A percentile compares a stretch with the other conserved stretches of the same genome.
Conservation (phyloP, 257 asterid species). For the Lycium barbarum region DNA sequence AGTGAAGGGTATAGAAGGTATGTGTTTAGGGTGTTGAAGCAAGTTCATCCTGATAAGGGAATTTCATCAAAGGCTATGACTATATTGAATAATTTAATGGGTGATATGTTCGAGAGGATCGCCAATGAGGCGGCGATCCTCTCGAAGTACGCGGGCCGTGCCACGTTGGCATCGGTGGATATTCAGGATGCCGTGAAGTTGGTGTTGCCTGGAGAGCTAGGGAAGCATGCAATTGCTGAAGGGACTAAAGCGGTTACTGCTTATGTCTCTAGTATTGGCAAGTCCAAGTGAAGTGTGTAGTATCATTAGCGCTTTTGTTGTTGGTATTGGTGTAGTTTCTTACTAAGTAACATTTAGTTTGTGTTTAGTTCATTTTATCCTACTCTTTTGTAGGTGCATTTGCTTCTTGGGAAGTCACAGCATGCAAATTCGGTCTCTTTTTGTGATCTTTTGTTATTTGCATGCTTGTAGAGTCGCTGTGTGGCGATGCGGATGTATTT, state of each 20-base stretch:
- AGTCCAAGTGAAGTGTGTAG: not conserved
- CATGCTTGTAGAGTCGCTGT: not conserved
- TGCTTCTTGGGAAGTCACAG: not conserved
- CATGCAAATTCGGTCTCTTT: not conserved
- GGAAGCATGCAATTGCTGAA: conserved; percentile 82
- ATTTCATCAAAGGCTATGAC: conserved; percentile 79
- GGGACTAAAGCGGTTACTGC: conserved; percentile 70
- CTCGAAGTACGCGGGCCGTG: conserved; percentile 44
- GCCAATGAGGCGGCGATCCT: conserved; percentile 72
- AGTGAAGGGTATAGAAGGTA: conserved; percentile 64
- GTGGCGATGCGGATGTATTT: not conserved
- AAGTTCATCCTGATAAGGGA: conserved; percentile 87
- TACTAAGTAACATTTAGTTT: not conserved
- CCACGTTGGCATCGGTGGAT: conserved; percentile 74
- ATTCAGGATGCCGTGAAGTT: conserved; percentile 85
- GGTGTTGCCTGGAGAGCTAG: conserved; percentile 83
- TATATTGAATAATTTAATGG: conserved; percentile 66
- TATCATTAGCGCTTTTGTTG: not conserved
- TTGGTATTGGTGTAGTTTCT: not conserved
- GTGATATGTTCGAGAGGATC: conserved; percentile 77
- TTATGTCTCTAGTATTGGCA: conserved; percentile 39
- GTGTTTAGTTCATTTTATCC: not conserved
- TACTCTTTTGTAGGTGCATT: not conserved
- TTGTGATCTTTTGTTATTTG: not conserved
- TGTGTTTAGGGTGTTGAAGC: conserved; percentile 75